Base-by-base conservation (phyloP, 371 early-diverging fungal genomes). In the Mucor racemosus region DNA sequence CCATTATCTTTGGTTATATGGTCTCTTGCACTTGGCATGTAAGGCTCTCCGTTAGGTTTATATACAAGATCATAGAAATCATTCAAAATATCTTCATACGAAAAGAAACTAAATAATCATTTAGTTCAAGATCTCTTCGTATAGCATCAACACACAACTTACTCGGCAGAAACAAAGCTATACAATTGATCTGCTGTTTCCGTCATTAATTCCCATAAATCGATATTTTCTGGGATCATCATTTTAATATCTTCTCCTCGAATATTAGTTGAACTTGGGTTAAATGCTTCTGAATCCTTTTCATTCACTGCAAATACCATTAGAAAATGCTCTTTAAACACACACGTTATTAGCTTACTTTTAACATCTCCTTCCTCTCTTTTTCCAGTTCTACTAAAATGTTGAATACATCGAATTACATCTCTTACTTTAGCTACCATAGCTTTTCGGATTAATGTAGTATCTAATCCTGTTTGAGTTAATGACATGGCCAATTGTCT, bases 101-200 rank as follows among this genome's bases (percentile, higher is more conserved):
- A 72, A 38, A 91, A 79, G 60, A 84, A 82, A 4, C 88, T 87
- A 62, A 7, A 56, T 8, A 54, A 31, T 7, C 15, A 9, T 7
- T 5, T 31, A 53, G 14, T 4, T 31, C 31, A 21, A 5, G 19
- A 4, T 11, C 53, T 31, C 5, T 41, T 15, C 53, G 7, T 10
- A 1, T 10, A 19, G 26, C 50, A 50, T 21, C 6, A 17, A 7
- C 5, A 3, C 17, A 19, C 21, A 26, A 62, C 74, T 71, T 68
- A 80, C 76, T 90, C 90, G 59, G 86, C 80, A 21, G 87, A 84
- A 35, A 91, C 91, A 82, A 92, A 89, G 53, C 88, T 89, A 65
- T 90, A 91, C 4, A 93, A 68, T 55, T 92, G 92, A 75, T 93
- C 94, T 5, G 92, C 92, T 6, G 91, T 82, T 72, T 92, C 91